phyloP scores from a whole-genome alignment of 2,329 filamentous ascomycete genomes.

The Dothiorella sarmentorum region DNA sequence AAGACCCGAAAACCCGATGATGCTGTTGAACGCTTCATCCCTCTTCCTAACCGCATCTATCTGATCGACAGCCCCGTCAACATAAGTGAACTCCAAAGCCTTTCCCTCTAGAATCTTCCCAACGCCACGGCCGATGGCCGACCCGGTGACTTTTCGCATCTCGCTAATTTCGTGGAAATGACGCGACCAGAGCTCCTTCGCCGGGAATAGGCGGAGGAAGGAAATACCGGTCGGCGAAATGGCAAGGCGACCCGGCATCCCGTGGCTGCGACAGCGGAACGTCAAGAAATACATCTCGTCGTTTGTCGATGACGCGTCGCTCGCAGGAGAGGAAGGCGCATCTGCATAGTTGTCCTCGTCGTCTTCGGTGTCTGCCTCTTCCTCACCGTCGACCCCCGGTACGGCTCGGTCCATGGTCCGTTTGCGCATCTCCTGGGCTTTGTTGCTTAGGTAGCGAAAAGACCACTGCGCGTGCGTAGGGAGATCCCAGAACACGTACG shows the following conservation, averaged over 20 bases:
- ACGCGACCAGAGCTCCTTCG: conserved; percentile 25
- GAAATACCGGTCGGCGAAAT: conserved; percentile 27
- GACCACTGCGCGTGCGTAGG: conserved; percentile 37
- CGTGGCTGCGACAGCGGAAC: conserved; percentile 25
- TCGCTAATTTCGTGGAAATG: conserved; percentile 27
- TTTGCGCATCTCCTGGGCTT: conserved; percentile 28
- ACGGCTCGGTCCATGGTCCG: conserved; percentile 20
- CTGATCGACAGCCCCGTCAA: conserved; percentile 17
- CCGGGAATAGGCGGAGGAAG: conserved; percentile 20
- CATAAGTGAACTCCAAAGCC: conserved; percentile 19
- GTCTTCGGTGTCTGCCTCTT: background rate
- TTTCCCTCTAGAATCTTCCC: background rate
- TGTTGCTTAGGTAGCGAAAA: conserved; percentile 28
- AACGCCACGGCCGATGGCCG: background rate
- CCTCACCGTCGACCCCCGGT: background rate
- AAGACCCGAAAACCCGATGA: conserved; percentile 36
- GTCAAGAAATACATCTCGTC: conserved; percentile 23
- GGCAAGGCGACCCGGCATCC: conserved; percentile 24
- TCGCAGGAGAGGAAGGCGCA: conserved; percentile 8
- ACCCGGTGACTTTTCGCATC: conserved; percentile 25
- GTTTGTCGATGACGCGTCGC: background rate
- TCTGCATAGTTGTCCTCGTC: background rate
- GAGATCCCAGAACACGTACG: conserved; percentile 40
- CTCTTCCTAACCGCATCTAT: conserved; percentile 30
- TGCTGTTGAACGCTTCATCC: conserved; percentile 36